These are phyloP conservation scores for Albizia julibrissin DNA, from an alignment of 306 rosid species.

Conservation along the genomic window DNA sequence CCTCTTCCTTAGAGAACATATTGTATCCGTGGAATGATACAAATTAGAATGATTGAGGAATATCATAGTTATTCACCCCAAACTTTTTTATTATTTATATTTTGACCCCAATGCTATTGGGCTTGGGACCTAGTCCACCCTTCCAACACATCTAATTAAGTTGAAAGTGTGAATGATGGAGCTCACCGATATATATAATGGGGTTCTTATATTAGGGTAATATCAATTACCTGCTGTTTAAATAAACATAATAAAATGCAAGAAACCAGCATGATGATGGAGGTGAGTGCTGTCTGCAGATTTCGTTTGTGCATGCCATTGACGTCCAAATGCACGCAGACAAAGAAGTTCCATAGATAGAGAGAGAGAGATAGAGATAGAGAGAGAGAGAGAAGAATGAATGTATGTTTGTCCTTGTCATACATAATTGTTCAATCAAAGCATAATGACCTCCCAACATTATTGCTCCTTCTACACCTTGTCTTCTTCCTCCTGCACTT, in stretches of 20 bases:
- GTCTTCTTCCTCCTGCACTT: slow-evolving; percentile 50
- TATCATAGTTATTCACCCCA: too few relatives aligned
- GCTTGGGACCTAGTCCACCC: too few relatives aligned
- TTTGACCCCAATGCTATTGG: too few relatives aligned
- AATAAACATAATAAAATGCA: neutral
- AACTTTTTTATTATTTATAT: too few relatives aligned
- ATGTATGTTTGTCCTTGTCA: slow-evolving; percentile 70
- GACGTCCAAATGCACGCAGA: slow-evolving; percentile 63
- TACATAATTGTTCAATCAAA: slow-evolving; percentile 70
- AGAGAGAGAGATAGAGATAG: neutral
- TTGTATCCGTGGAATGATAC: too few relatives aligned
- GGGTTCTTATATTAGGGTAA: too few relatives aligned
- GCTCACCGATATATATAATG: too few relatives aligned
- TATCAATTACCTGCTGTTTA: slow-evolving; percentile 23
- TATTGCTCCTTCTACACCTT: slow-evolving; percentile 52
- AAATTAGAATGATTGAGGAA: too few relatives aligned
- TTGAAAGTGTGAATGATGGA: slow-evolving; percentile 17
- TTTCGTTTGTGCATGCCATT: slow-evolving; percentile 83
- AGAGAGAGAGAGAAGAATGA: neutral
- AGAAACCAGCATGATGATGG: too few relatives aligned
- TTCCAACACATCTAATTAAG: neutral
- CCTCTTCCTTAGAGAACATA: too few relatives aligned
- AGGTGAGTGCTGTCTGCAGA: slow-evolving; percentile 63
- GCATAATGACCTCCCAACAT: slow-evolving; percentile 51
- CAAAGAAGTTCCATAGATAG: slow-evolving; percentile 57